Percentiles rank a stretch among this genome's conserved stretches.
These are phyloP conservation scores for Monosporascus ibericus DNA, from an alignment of 2,329 filamentous ascomycete species.

Conservation along the genomic window DNA sequence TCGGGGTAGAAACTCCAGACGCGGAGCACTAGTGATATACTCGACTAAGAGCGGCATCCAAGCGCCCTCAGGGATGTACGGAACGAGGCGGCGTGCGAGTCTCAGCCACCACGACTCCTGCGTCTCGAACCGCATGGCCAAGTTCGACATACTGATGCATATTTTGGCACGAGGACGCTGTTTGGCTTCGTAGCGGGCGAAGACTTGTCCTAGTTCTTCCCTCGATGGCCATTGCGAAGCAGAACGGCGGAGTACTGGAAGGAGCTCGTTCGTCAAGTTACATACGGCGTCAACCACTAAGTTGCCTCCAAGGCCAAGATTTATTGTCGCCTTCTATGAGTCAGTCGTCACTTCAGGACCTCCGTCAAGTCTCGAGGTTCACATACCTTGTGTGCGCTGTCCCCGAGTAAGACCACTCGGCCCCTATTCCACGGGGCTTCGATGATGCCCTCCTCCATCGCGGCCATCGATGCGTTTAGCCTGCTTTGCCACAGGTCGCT, in stretches of 20 bases:
- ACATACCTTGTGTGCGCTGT: constrained; percentile 12
- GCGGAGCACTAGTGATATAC: neutral
- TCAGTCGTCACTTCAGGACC: neutral
- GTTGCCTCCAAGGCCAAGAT: constrained; percentile 12
- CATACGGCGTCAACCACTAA: constrained; percentile 9
- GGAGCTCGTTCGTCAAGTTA: constrained; percentile 10
- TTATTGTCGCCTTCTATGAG: constrained; percentile 12
- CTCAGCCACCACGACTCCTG: constrained; percentile 17
- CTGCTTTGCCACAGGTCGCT: constrained; percentile 11
- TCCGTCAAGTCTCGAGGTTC: neutral
- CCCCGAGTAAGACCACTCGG: constrained; percentile 10
- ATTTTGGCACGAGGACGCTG: constrained; percentile 14
- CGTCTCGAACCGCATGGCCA: constrained; percentile 18
- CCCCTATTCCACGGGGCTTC: constrained; percentile 9
- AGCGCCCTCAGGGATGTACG: constrained; percentile 4
- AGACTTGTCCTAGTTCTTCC: constrained; percentile 9
- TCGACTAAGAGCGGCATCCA: neutral
- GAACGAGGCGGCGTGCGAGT: constrained; percentile 1
- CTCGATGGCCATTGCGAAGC: constrained; percentile 6
- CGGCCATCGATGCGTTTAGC: constrained; percentile 7
- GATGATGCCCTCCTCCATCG: constrained; percentile 13
- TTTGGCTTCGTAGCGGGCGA: constrained; percentile 12
- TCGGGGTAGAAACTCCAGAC: neutral
- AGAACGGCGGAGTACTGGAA: constrained; percentile 9
- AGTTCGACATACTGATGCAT: constrained; percentile 11